These are phyloP conservation scores for Biscogniauxia marginata DNA, from an alignment of 2,329 filamentous ascomycete species.

Conservation along the genomic window DNA sequence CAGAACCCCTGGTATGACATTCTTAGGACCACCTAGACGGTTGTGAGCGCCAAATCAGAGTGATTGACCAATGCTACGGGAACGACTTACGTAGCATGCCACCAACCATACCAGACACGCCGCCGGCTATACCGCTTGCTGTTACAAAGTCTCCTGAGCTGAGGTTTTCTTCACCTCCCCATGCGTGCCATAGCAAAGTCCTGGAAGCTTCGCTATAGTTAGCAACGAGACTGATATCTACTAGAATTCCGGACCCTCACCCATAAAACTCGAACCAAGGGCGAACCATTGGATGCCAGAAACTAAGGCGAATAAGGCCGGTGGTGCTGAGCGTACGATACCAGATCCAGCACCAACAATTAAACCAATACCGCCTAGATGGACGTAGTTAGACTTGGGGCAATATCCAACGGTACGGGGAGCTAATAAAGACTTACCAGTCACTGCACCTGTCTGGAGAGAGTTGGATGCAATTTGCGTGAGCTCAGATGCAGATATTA, in stretches of 20 bases:
- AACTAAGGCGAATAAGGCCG: conserved; percentile 68
- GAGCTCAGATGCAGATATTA: conserved; percentile 24
- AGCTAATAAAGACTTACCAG: conserved; percentile 20
- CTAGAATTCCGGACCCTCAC: conserved; percentile 41
- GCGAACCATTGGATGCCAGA: conserved; percentile 80
- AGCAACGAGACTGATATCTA: conserved; percentile 3
- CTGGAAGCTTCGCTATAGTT: conserved; percentile 44
- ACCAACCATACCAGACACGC: conserved; percentile 62
- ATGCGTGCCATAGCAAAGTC: conserved; percentile 45
- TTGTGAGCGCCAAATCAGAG: conserved; percentile 1
- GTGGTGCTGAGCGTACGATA: conserved; percentile 65
- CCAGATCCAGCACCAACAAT: conserved; percentile 68
- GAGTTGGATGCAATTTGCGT: conserved; percentile 27
- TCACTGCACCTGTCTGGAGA: conserved; percentile 27
- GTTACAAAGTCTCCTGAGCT: conserved; percentile 58
- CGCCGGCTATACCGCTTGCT: conserved; percentile 70
- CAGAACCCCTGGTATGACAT: conserved; percentile 50
- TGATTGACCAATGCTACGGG: background rate
- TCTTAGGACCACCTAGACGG: conserved; percentile 48
- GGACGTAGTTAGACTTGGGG: conserved; percentile 22
- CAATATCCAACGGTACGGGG: conserved; percentile 8
- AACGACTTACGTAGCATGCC: conserved; percentile 51
- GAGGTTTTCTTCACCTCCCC: conserved; percentile 52
- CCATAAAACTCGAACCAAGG: conserved; percentile 75
- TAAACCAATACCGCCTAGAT: conserved; percentile 55